phyloP scores from a whole-genome alignment of 345 rosid species.

The Heritiera fomes region DNA sequence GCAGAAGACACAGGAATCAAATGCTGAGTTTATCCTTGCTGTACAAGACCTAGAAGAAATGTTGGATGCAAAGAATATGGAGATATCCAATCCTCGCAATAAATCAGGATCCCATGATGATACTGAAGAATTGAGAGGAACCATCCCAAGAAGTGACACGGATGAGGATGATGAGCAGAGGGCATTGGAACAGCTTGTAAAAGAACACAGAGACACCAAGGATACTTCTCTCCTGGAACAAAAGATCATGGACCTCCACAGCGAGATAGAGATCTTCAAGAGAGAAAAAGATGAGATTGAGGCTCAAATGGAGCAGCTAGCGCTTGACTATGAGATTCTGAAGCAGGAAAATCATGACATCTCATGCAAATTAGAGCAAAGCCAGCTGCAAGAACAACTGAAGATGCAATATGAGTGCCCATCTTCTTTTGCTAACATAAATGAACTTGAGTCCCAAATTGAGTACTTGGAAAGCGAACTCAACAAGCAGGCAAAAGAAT shows the following conservation, averaged over 20 bases:
- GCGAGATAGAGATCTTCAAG: conserved; percentile 74
- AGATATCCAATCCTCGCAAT: conserved; percentile 29
- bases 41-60: conserved; percentile 80
- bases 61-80: conserved; percentile 59
- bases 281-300: conserved; percentile 85
- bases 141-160: conserved; percentile 39
- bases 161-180: conserved; percentile 83
- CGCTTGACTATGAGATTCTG: conserved; percentile 90
- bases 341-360: conserved; percentile 86
- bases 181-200: conserved; percentile 84
- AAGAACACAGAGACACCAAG: conserved; percentile 56
- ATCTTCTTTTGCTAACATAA: conserved; percentile 44
- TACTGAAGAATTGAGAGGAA: conserved; percentile 31
- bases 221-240: conserved; percentile 60
- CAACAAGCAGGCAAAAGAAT: conserved; percentile 43
- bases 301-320: conserved; percentile 94
- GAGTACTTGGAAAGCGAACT: conserved; percentile 50
- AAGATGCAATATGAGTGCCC: conserved; percentile 73
- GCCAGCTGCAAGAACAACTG: conserved; percentile 75
- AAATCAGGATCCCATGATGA: conserved; percentile 34
- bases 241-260: conserved; percentile 60
- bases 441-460: conserved; percentile 51
- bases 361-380: conserved; percentile 79
- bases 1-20: conserved; percentile 86
- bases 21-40: conserved; percentile 84